Percentiles rank a stretch among this genome's conserved stretches.
phyloP scores from a whole-genome alignment of 257 asterid species.

The Jaltomata sinuosa region DNA sequence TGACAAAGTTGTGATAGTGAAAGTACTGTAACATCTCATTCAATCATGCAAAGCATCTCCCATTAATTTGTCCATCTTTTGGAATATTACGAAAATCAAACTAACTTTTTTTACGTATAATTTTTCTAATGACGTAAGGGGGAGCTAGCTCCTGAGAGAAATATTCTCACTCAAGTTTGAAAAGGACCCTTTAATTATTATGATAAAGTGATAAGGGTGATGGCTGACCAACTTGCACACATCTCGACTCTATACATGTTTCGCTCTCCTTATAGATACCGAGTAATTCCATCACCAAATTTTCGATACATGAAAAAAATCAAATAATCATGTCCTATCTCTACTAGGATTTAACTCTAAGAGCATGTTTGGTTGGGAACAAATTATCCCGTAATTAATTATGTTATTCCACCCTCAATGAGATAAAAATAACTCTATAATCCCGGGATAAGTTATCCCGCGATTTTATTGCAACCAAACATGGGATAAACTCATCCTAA shows the following conservation, averaged over 20 bases:
- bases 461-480: too few relatives aligned
- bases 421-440: too few relatives aligned
- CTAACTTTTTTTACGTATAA: background rate
- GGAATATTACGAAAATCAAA: constrained; percentile 3
- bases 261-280: too few relatives aligned
- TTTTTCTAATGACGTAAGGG: background rate
- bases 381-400: too few relatives aligned
- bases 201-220: background rate
- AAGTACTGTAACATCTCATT: constrained; percentile 5
- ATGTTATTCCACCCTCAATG: too few relatives aligned
- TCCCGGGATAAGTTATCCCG: too few relatives aligned
- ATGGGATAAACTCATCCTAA: too few relatives aligned
- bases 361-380: too few relatives aligned
- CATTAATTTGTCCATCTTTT: constrained; percentile 2
- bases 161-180: background rate
- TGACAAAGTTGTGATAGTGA: background rate
- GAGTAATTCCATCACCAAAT: background rate
- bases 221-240: background rate
- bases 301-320: too few relatives aligned
- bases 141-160: background rate
- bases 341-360: too few relatives aligned
- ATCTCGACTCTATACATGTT: background rate
- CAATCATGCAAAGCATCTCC: constrained; percentile 9
- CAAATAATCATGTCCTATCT: background rate
- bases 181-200: background rate